These are phyloP conservation scores for Thielaviopsis populi DNA, from an alignment of 2,329 filamentous ascomycete species.

Conservation along the genomic window DNA sequence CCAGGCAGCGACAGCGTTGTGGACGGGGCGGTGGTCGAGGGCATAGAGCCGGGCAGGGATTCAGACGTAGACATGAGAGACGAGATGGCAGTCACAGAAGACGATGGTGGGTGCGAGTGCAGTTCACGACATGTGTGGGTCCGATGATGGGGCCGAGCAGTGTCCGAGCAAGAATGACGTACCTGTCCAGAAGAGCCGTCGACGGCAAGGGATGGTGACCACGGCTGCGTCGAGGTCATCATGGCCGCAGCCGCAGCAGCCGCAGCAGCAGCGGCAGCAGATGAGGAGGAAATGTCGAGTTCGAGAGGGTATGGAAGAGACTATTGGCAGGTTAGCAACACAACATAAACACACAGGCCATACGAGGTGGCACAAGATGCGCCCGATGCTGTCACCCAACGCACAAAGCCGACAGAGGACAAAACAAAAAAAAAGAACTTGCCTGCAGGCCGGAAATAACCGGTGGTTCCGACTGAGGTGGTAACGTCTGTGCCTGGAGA, in stretches of 20 bases:
- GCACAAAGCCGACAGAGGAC: not conserved
- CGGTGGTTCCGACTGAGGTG: not conserved
- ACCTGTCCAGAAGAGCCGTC: conserved; percentile 7
- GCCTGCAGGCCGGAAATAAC: conserved; percentile 1
- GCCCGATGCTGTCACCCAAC: not conserved
- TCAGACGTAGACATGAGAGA: conserved; percentile 4
- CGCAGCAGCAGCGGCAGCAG: conserved; percentile 6
- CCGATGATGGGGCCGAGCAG: not conserved
- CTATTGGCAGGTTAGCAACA: not conserved
- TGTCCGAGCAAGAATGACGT: not conserved
- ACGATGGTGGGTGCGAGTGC: not conserved
- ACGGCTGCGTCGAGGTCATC: not conserved
- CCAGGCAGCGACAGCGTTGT: conserved; percentile 11
- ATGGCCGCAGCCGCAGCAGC: conserved; percentile 2
- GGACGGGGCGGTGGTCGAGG: conserved; percentile 1
- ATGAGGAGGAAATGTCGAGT: conserved; percentile 8
- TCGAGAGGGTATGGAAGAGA: conserved; percentile 13
- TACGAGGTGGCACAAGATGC: not conserved
- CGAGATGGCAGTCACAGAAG: conserved; percentile 3
- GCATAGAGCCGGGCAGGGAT: not conserved
- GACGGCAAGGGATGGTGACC: not conserved
- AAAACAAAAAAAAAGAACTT: too few relatives aligned
- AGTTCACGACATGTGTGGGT: not conserved
- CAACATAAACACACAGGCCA: not conserved
- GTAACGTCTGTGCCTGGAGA: not conserved